Evolutionary conservation across 2,329 filamentous ascomycete genomes (phyloP).

Genomic region (Diaporthe eres): DNA sequence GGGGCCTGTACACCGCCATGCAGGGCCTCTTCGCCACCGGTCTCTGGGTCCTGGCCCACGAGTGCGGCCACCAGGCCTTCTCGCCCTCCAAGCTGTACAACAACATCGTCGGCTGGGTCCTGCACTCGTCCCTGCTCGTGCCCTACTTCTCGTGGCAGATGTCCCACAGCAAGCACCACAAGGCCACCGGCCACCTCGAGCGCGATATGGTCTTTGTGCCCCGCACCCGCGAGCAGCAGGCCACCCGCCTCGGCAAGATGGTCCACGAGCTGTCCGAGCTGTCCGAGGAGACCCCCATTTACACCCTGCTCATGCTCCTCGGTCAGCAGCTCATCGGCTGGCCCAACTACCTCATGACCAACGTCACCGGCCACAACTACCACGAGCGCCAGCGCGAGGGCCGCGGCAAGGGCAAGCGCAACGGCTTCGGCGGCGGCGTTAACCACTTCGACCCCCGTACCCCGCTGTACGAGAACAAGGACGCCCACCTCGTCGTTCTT

Average conservation of each 20-base stretch:
- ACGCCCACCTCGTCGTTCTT: slow-evolving; percentile 87
- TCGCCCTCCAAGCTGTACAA: slow-evolving; percentile 92
- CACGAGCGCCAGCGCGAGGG: slow-evolving; percentile 93
- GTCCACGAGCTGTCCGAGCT: slow-evolving; percentile 89
- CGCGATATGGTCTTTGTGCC: slow-evolving; percentile 99
- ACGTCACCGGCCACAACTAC: slow-evolving; percentile 96
- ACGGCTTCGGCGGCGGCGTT: slow-evolving; percentile 84
- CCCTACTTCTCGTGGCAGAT: slow-evolving; percentile 99
- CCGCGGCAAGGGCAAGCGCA: slow-evolving; percentile 91
- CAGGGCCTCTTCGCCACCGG: slow-evolving; percentile 96
- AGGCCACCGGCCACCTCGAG: slow-evolving; percentile 96
- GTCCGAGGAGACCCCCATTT: slow-evolving; percentile 93
- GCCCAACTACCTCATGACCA: slow-evolving; percentile 91
- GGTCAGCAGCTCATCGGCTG: slow-evolving; percentile 92
- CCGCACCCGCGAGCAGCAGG: slow-evolving; percentile 87
- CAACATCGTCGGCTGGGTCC: slow-evolving; percentile 91
- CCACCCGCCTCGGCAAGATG: slow-evolving; percentile 79
- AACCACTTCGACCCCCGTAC: slow-evolving; percentile 95
- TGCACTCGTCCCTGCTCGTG: slow-evolving; percentile 89
- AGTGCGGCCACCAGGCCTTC: slow-evolving; percentile 98
- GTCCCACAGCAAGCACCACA: slow-evolving; percentile 99
- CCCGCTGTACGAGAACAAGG: slow-evolving; percentile 92
- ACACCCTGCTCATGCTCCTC: slow-evolving; percentile 81
- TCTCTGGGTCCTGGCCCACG: slow-evolving; percentile 96
- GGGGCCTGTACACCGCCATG: slow-evolving; percentile 78